phyloP scores from a whole-genome alignment of 768 basidiomycete genomes.

The Serendipita sp. region DNA sequence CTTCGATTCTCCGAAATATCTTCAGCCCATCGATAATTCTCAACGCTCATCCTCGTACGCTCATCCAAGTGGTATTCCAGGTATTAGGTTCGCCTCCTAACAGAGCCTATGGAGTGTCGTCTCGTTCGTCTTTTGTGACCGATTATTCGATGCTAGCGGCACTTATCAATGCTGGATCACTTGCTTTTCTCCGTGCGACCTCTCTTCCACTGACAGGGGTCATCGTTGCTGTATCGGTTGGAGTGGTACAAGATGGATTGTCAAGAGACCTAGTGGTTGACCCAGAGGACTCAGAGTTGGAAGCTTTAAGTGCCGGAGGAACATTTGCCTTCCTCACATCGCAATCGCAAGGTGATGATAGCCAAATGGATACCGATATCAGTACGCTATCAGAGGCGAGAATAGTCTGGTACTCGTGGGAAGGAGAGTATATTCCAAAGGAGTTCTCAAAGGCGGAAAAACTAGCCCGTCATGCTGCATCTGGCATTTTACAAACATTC shows the following conservation, averaged over 20 bases:
- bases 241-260: constrained; percentile 11
- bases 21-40: constrained; percentile 52
- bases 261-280: constrained; percentile 33
- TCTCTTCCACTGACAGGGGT: constrained; percentile 62
- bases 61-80: constrained; percentile 68
- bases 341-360: background rate
- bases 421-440: background rate
- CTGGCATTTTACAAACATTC: background rate
- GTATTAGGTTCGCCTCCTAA: constrained; percentile 22
- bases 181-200: constrained; percentile 52
- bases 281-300: constrained; percentile 31
- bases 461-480: background rate
- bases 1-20: constrained; percentile 36
- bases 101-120: background rate
- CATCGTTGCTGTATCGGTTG: constrained; percentile 52
- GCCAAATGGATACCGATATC: background rate
- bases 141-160: constrained; percentile 39
- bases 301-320: constrained; percentile 29
- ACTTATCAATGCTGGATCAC: constrained; percentile 51
- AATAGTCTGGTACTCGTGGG: background rate
- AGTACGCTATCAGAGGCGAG: background rate
- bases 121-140: constrained; percentile 13
- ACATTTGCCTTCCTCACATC: constrained; percentile 51
- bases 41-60: constrained; percentile 48
- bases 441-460: background rate